Base-by-base conservation (phyloP, 345 rosid species). In the Jatropha curcas region DNA sequence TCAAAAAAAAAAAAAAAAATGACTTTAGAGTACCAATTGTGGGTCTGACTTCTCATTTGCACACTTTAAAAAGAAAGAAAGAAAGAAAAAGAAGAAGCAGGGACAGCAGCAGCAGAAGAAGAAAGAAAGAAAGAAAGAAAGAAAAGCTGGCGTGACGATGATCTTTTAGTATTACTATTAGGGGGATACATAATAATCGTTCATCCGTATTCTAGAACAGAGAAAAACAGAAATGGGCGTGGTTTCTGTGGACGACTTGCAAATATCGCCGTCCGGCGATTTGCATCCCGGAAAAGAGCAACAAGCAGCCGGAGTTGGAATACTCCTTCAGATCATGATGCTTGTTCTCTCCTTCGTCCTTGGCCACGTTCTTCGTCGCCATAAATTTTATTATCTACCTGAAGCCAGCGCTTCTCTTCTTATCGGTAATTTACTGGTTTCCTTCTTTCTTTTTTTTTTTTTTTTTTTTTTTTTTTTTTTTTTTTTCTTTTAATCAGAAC, bases 291-390 rank as follows among this genome's bases (percentile, higher is more conserved):
- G 87, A 20, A 91, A 89, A 79, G 96, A 91, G 75, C 99, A 95
- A 82, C 98, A 92, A 71, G 99, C 97, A 0, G 98, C 99, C 7
- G 98, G 99, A 61, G 96, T 95, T 14, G 99, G 99, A 43, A 95
- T 95, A 75, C 91, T 92, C 74, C 96, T 95, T 53, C 99, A 95
- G 93, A 93, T 95, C 86, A 92, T 95, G 99, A 95, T 93, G 97
- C 99, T 95, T 35, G 99, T 95, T 60, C 98, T 92, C 77, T 95
- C 98, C 71, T 95, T 95, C 80, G 96, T 95, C 45, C 91, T 95
- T 20, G 98, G 99, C 11, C 97, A 91, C 67, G 98, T 95, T 60
- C 99, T 95, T 45, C 97, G 98, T 68, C 99, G 99, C 74, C 98
- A 88, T 76, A 88, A 86, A 81, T 87, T 95, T 86, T 91, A 95